Percentiles rank a stretch among this genome's conserved stretches.
These are phyloP conservation scores for Trichocladium uniseriatum DNA, from an alignment of 495 filamentous ascomycete species.

Conservation along the genomic window DNA sequence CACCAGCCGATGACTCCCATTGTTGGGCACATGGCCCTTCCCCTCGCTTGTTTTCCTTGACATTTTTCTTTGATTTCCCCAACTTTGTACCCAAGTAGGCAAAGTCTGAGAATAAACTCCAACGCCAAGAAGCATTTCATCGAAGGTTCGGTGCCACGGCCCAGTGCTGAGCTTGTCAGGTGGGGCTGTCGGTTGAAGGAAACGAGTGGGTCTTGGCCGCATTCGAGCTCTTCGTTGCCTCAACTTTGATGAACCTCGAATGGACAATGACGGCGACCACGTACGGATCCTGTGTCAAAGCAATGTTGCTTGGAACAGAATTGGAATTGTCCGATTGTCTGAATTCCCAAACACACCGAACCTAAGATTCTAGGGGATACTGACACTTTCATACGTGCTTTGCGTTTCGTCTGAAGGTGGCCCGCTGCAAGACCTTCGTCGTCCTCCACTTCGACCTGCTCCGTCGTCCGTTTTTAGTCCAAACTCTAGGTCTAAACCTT, in stretches of 20 bases:
- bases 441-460: neutral
- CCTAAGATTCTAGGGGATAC: neutral
- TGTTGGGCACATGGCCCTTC: neutral
- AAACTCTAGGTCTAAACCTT: too few species aligned
- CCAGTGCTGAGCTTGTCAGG: neutral
- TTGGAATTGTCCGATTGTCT: neutral
- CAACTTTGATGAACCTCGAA: neutral
- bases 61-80: neutral
- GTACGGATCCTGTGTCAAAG: neutral
- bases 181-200: neutral
- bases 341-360: neutral
- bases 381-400: too few species aligned
- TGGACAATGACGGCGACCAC: too few species aligned
- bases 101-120: too few species aligned
- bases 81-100: neutral
- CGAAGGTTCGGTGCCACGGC: too few species aligned
- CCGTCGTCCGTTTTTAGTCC: too few species aligned
- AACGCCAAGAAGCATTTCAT: too few species aligned
- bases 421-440: neutral
- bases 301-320: neutral
- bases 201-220: neutral
- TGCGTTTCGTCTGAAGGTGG: neutral
- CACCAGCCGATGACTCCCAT: neutral
- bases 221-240: neutral
- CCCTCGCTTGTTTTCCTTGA: neutral